Base-by-base conservation (phyloP, 768 basidiomycete species). In the Boletus rufocinnamomeus region DNA sequence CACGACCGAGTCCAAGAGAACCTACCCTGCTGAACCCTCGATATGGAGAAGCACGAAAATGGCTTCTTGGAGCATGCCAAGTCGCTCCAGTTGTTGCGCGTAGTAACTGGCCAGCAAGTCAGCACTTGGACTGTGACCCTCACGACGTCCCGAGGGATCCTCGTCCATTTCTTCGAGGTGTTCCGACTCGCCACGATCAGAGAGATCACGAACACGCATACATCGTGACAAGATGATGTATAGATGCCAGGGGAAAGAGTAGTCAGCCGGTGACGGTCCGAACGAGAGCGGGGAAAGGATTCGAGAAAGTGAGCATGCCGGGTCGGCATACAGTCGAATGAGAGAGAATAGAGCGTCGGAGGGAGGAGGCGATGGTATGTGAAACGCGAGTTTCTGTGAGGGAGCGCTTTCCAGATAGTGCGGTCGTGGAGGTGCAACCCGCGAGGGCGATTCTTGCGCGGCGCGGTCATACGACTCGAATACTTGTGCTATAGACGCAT, bases 11-110 rank as follows among this genome's bases (percentile, higher is more conserved):
- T 54, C 43, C 13, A 71, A 19, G 28, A 49, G 21, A 45, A 64
- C 88, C 59, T 65, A 95, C 95, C 91, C 89, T 25, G 80, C 78
- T 19, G 86, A 81, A 23, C 87, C 85, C 69, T 96, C 91, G 11
- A 98, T 75, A 71, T 98, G 95, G 54, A 98, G 76, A 57, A 97
- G 76, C 5, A 98, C 92, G 68, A 98, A 98, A 3, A 84, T 81
- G 6, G 94, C 90, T 73, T 93, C 91, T 66, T 92, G 87, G 65
- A 95, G 82, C 80, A 89, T 79, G 19, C 88, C 93, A 56, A 83
- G 75, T 52, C 80, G 80, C 74, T 98, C 96, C 60, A 99, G 75
- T 71, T 97, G 92, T 50, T 84, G 79, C 0, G 95, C 95, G 69
- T 96, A 99, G 54, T 83, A 84, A 61, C 84, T 88, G 9, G 94